These are phyloP conservation scores for Linum usitatissimum DNA, from an alignment of 345 rosid species.

Conservation along the genomic window DNA sequence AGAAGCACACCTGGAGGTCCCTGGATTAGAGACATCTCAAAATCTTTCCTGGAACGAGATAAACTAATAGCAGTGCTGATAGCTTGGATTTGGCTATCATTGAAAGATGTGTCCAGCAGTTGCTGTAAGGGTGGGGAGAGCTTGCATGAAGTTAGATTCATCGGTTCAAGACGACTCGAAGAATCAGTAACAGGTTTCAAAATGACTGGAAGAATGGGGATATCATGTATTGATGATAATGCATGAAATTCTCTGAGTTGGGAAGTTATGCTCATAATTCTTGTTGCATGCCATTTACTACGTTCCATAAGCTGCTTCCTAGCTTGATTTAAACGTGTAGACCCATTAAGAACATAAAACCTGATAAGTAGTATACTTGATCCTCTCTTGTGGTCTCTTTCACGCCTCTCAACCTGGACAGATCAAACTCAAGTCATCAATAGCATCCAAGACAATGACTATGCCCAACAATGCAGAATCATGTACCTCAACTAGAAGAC, in stretches of 20 bases:
- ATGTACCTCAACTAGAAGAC: not conserved
- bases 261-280: slow-evolving; percentile 75
- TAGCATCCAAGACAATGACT: not conserved
- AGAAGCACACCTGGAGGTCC: slow-evolving; percentile 85
- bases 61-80: slow-evolving; percentile 52
- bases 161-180: slow-evolving; percentile 22
- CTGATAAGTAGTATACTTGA: slow-evolving; percentile 59
- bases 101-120: slow-evolving; percentile 62
- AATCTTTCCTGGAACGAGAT: slow-evolving; percentile 35
- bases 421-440: not conserved
- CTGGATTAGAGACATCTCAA: slow-evolving; percentile 82
- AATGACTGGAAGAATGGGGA: slow-evolving; percentile 67
- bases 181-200: slow-evolving; percentile 49
- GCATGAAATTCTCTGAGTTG: slow-evolving; percentile 97
- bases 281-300: slow-evolving; percentile 94
- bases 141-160: slow-evolving; percentile 32
- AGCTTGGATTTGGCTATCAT: slow-evolving; percentile 83
- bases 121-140: slow-evolving; percentile 56
- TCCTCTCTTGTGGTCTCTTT: slow-evolving; percentile 68
- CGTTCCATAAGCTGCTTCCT: slow-evolving; percentile 86
- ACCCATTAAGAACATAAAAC: slow-evolving; percentile 75
- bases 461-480: not conserved
- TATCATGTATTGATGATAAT: slow-evolving; percentile 54
- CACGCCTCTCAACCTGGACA: slow-evolving; percentile 89
- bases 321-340: slow-evolving; percentile 70